Evolutionary conservation across 495 filamentous ascomycete species (phyloP).

Genomic region (Aspergillus haitiensis): DNA sequence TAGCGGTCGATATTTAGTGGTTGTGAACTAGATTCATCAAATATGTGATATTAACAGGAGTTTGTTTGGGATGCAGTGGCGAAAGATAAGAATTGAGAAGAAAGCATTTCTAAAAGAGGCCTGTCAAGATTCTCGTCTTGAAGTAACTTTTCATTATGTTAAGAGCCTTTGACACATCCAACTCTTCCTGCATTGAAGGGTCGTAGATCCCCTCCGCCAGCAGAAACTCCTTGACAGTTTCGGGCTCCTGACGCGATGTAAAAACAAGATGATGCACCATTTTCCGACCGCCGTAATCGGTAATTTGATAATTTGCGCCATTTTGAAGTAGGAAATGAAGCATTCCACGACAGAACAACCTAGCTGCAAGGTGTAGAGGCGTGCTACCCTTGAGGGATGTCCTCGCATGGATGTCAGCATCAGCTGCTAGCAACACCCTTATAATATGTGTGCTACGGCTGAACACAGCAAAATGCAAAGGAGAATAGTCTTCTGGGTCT

Average conservation of each 20-base stretch:
- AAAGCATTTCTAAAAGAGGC: too few relatives aligned
- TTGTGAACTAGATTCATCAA: too few relatives aligned
- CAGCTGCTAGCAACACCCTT: neutral
- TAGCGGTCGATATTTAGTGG: too few relatives aligned
- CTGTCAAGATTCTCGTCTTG: neutral
- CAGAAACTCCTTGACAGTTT: neutral
- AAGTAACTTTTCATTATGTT: neutral
- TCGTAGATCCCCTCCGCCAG: neutral
- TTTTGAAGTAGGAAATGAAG: neutral
- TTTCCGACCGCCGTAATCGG: neutral
- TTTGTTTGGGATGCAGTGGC: too few relatives aligned
- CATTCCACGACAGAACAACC: neutral
- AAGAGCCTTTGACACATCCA: neutral
- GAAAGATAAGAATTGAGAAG: too few relatives aligned
- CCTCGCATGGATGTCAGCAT: neutral
- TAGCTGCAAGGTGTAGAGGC: neutral
- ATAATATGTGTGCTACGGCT: neutral
- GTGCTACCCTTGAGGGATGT: neutral
- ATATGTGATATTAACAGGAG: too few relatives aligned
- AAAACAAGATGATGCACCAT: neutral
- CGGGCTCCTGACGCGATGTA: neutral
- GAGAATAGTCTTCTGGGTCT: neutral
- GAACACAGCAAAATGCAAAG: neutral
- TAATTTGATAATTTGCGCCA: neutral
- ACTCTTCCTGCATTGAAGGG: neutral